Evolutionary conservation across 2,329 filamentous ascomycete species (phyloP), one percentile per base, ranked within the genome.

Genomic region (Colletotrichum sublineola): DNA sequence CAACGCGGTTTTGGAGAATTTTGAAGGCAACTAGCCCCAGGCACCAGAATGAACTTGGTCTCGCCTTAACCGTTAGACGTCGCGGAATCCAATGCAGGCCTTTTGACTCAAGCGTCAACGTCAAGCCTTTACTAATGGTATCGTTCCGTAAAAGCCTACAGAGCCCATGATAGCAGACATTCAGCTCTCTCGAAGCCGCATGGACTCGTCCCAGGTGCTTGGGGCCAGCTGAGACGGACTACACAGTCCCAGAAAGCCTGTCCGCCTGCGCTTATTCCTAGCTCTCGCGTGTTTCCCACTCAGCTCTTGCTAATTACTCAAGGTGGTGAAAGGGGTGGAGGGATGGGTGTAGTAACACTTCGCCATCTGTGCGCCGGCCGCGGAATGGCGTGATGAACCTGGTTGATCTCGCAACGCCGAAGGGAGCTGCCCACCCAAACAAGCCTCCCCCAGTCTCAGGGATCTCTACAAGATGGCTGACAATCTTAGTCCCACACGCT

Each of bases 321-420:
- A 11, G 42, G 20, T 42, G 31, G 14, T 44, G 24, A 24, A 42
- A 15, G 11, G 29, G 6, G 7, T 55, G 29, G 52, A 15, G 29
- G 11, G 20, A 36, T n/a, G 31, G 8, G 52, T 12, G 31, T 24
- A 46, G 65, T 58, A 58, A n/a, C 68, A 69, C 38, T 50, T n/a
- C n/a, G 60, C 48, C 40, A 65, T 31, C 55, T 9, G 60, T 69
- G 66, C 60, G 55, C 66, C 60, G 66, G 57, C 66, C 56, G 61
- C 70, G 60, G 70, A 61, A 73, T 73, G 70, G 42, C 70, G 70
- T 73, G 70, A 66, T 73, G 70, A 64, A 38, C 66, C 60, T 48
- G 53, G 60, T 36, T 60, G 70, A 73, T 69, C 69, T 73, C 70
- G 70, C 67, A 70, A 58, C 55, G n/a, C 46, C 57, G 29, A 48